phyloP scores from a whole-genome alignment of 2,329 filamentous ascomycete genomes.

The Ophiostoma populinum region DNA sequence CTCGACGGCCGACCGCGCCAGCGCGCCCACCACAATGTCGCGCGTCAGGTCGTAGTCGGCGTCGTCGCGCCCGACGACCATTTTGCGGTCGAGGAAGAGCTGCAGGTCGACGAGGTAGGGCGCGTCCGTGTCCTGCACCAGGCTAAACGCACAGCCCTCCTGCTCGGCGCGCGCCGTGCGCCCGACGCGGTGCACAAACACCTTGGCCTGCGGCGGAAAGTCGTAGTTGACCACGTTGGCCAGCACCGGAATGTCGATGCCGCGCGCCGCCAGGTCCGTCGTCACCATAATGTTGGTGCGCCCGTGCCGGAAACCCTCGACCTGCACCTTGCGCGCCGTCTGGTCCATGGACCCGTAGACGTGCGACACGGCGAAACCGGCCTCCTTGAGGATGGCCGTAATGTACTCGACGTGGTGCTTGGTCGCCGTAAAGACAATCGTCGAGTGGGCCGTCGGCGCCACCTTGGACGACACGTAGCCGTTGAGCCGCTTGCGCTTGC shows the following conservation, averaged over 20 bases:
- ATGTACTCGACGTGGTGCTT: constrained; percentile 97
- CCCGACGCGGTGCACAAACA: constrained; percentile 91
- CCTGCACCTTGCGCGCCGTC: constrained; percentile 77
- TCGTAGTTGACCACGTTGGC: constrained; percentile 99
- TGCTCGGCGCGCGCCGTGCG: constrained; percentile 88
- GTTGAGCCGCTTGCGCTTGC: constrained; percentile 54
- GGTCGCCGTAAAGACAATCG: constrained; percentile 85
- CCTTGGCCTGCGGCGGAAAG: constrained; percentile 89
- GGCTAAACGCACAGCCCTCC: constrained; percentile 86
- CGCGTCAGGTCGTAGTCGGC: constrained; percentile 53
- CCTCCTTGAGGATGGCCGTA: constrained; percentile 56
- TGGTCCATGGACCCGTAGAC: constrained; percentile 93
- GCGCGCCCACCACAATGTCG: constrained; percentile 66
- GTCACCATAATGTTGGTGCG: constrained; percentile 83
- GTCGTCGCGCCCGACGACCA: constrained; percentile 56
- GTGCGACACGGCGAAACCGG: constrained; percentile 81
- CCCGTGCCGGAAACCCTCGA: constrained; percentile 74
- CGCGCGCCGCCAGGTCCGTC: constrained; percentile 88
- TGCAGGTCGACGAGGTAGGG: constrained; percentile 90
- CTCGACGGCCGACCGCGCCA: constrained; percentile 59
- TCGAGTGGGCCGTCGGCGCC: constrained; percentile 75
- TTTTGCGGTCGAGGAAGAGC: constrained; percentile 72
- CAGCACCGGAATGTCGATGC: constrained; percentile 92
- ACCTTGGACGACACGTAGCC: constrained; percentile 34
- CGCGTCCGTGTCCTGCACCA: constrained; percentile 72